Evolutionary conservation across 2,329 filamentous ascomycete species (phyloP).

Genomic region (Sporothrix pseudoabietina): DNA sequence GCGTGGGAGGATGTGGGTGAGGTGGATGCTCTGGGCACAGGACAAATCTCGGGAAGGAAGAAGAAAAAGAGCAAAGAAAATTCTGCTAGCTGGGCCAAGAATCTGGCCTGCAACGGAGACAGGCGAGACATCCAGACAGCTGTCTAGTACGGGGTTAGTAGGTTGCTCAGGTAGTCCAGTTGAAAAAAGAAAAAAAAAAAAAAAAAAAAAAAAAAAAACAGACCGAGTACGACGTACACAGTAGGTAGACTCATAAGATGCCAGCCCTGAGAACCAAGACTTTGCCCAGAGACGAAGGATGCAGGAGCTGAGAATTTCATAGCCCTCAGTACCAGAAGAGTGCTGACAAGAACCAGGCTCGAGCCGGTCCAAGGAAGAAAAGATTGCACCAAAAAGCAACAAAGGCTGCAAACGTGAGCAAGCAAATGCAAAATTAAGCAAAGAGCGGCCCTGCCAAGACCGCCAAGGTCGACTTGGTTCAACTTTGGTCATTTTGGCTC

Average conservation of each 20-base stretch:
- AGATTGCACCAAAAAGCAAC: neutral
- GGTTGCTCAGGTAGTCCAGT: no score
- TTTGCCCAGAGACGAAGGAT: neutral
- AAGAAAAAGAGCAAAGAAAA: neutral
- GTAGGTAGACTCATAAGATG: neutral
- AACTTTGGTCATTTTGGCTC: neutral
- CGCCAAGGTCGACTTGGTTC: neutral
- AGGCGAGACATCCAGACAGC: neutral
- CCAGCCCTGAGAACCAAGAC: neutral
- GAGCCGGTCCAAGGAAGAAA: neutral
- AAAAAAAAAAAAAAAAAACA: neutral
- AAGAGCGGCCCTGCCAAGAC: conserved; percentile 3
- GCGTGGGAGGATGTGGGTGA: neutral
- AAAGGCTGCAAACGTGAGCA: neutral
- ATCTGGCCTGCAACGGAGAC: neutral
- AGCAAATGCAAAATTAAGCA: neutral
- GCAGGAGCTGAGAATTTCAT: no score
- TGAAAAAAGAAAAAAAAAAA: neutral
- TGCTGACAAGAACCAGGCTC: neutral
- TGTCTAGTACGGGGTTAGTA: no score
- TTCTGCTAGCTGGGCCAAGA: neutral
- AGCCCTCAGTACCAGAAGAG: neutral
- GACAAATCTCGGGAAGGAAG: neutral
- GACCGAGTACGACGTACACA: no score
- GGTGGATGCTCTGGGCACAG: neutral